phyloP scores from a whole-genome alignment of 257 asterid genomes.

The Jacaranda mimosifolia region DNA sequence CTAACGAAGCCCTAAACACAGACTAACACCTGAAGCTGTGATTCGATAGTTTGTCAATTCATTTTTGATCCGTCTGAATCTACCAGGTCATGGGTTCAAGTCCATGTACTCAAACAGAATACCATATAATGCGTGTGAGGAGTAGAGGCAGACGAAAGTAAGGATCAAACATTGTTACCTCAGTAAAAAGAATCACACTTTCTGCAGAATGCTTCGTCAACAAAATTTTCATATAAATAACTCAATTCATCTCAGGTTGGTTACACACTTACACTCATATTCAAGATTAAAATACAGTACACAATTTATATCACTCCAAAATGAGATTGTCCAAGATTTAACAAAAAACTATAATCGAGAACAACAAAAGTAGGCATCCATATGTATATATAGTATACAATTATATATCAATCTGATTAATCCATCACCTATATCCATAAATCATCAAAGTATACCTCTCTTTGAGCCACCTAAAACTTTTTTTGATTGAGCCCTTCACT shows the following conservation, averaged over 20 bases:
- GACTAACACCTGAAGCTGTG: no score
- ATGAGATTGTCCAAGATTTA: neutral
- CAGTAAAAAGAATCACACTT: neutral
- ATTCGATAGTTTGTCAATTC: no score
- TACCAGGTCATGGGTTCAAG: no score
- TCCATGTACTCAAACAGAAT: no score
- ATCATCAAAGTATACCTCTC: conserved; percentile 59
- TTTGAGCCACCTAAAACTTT: conserved; percentile 75
- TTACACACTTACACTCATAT: conserved; percentile 1
- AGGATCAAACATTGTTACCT: no score
- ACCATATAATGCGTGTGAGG: no score
- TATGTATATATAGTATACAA: neutral
- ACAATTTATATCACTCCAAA: conserved; percentile 4
- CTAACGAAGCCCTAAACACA: no score
- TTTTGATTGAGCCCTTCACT: conserved; percentile 75
- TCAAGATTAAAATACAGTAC: conserved; percentile 11
- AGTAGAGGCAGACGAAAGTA: no score
- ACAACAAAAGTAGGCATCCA: conserved; percentile 17
- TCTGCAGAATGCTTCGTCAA: conserved; percentile 4
- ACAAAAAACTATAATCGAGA: conserved; percentile 21
- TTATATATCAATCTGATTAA: neutral
- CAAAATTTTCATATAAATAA: neutral
- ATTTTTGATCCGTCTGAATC: no score
- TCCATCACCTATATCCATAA: conserved; percentile 51
- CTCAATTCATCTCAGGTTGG: neutral